Base-by-base conservation (phyloP, 2,329 filamentous ascomycete genomes). In the Hymenotorrendiella dingleyae region DNA sequence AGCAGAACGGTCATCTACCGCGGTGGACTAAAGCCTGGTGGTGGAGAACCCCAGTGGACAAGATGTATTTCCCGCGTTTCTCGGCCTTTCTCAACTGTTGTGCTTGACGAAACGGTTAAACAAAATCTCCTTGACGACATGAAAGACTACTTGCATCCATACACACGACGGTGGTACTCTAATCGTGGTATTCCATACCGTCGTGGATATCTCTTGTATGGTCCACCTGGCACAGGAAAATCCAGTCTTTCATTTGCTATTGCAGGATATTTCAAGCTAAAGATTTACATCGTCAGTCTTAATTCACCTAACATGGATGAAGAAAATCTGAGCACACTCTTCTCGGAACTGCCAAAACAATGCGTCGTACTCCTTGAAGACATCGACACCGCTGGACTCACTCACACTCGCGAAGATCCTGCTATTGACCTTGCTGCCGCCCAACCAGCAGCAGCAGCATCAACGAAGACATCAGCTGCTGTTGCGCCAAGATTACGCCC, bases 101-200 rank as follows among this genome's bases (percentile, higher is more conserved):
- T 83, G 40, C 68, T 84, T 36, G 72, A 77, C 53, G 76, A 81
- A 43, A 64, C 71, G 53, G 69, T 73, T 36, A 84, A 84, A 67
- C 61, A 71, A 47, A 68, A 72, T 2, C 67, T 84, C 10, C 67
- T 84, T 36, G 68, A 71, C 30, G 80, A 84, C 53, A 72, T 81
- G 23, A 68, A 67, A 20, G 78, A 83, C 53, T 84, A 84, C 54
- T 71, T 84, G 26, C 68, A 78, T 48, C 78, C 78, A 0, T 63
- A 68, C 10, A 83, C 80, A 0, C 70, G 76, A 33, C 71, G 80
- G n/a, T 94, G 87, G 86, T 94, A 95, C 59, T 73, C 82, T 0
- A 84, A 86, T 52, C 75, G 87, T 6, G 88, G 88, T 1, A 91
- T 94, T 22, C 88, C 89, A 0, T 94, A 94, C 60, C 77, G 88